Base-by-base conservation (phyloP, 305 asterid genomes). In the Solanum hybrid region DNA sequence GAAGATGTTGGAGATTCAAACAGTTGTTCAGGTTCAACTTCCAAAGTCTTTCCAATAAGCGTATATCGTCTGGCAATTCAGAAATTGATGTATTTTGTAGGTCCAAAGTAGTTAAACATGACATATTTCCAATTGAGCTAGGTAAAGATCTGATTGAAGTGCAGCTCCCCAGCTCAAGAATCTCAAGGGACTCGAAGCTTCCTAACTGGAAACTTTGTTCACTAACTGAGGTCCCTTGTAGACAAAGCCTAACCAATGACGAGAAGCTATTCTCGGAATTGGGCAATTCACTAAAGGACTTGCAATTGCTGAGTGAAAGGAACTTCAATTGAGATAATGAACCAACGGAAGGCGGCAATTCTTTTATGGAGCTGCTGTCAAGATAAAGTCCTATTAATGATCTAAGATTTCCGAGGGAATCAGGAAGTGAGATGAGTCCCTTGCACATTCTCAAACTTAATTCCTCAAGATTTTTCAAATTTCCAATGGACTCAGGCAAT, bases 321-420 rank as follows among this genome's bases (percentile, higher is more conserved):
- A 24, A n/a, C 87, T 71, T 89, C 89, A 92, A 69, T 85, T 88
- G 90, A 73, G 76, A 88, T 87, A 92, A 73, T 64, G 77, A 89
- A 88, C 93, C 92, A 56, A 92, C 24, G 13, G 90, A 90, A 40
- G 82, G 75, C n/a, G 92, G 92, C 71, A 92, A 26, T 81, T 45
- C 75, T 56, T 60, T 73, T 34, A 92, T 77, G 19, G 90, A 89
- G 85, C 91, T 92, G 4, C 82, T 1, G 22, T 17, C 78, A 14
- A 92, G 88, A 71, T 37, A 85, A 19, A 92, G 88, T 32, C 87
- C 38, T 64, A 84, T 71, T 77, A 92, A 85, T 5, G 93, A 90
- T 38, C 88, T 92, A 89, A 92, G 86, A 51, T 89, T 19, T 22
- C 91, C 92, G 10, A 90, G 77, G 71, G 91, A 90, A 69, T 89